Evolutionary conservation across 108 stramenopile species (phyloP), one percentile per base, ranked within the genome.

Genomic region (Nannochloropsis oceanica): DNA sequence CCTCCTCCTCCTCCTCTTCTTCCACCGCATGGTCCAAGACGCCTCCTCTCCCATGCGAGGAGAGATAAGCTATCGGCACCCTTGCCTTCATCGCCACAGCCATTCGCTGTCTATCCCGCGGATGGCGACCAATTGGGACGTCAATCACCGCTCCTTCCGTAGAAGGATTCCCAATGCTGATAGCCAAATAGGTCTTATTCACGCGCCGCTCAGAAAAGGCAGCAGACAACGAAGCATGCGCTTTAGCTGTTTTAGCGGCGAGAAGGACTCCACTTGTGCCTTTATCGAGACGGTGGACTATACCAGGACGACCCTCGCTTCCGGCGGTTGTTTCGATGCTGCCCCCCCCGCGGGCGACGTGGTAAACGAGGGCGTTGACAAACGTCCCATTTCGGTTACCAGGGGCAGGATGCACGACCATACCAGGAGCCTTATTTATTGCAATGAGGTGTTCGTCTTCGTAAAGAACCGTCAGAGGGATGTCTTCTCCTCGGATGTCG

Each of bases 351-450:
- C 81, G 87, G 82, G 87, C 85, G 34, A 96, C 88, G 90, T 97
- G 96, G 85, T 94, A 91, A 1, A 95, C 93, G n/a, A 98, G 89
- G 18, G 96, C 97, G 89, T 98, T 98, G 8, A 96, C 96, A 24
- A 98, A 92, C 20, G 97, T 98, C 73, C 94, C 95, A 85, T 94
- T 94, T 94, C 96, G 95, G 84, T 95, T 95, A n/a, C 97, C 97
- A 22, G 95, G 94, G n/a, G 96, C 97, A 34, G 97, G 97, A 87
- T 98, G 97, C 0, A 97, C 96, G 2, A 98, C 97, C 94, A 98
- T 96, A 44, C 94, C 95, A 22, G 95, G 94, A 25, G 92, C 90
- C 89, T 96, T 96, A 86, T 96, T 96, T 13, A 96, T 43, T 8
- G 95, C 95, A 87, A 96, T 92, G 92, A 96, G 93, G 84, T 94